Conservation (phyloP, 306 rosid species). For the Cucumis sativus region Cucumber_9930_V3 NC_026658.2:26499001-26499500, state of each 20-base stretch:
- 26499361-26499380: slow-evolving; percentile 19
- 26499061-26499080: background rate
- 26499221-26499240: background rate
- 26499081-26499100: background rate
- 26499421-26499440: slow-evolving; percentile 67
- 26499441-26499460: slow-evolving; percentile 49
- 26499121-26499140: background rate
- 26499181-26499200: background rate
- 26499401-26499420: slow-evolving; percentile 60
- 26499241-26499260: background rate
- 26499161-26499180: background rate
- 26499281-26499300: background rate
- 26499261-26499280: background rate
- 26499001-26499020: background rate
- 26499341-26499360: background rate
- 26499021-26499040: background rate
- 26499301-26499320: background rate
- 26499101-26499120: background rate
- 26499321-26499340: background rate
- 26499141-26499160: background rate
- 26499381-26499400: slow-evolving; percentile 51
- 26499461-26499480: background rate
- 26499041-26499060: background rate
- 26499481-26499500: background rate
- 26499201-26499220: background rate